Base-by-base conservation (phyloP, 768 basidiomycete genomes). In the Steccherinum ochraceum region DNA sequence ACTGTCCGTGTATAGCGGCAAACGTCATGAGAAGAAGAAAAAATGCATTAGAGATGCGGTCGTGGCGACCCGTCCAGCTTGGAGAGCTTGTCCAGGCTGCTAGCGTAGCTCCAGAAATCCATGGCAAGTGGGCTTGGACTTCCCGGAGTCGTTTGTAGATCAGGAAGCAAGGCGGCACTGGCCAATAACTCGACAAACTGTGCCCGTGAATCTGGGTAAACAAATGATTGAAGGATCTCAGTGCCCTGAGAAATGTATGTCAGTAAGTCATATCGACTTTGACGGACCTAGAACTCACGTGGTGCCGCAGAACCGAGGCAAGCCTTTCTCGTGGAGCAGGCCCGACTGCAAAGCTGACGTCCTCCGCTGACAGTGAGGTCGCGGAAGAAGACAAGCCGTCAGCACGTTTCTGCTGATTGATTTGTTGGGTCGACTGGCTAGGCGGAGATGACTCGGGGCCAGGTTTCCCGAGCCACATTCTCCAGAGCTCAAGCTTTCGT, bases 131-230 rank as follows among this genome's bases (percentile, higher is more conserved):
- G 56, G 47, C 53, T 50, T 7, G 56, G 50, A 4, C 44, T 39
- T 21, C 63, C 61, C 30, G 65, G 51, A 27, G 56, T 54, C 7
- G 40, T 39, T 39, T 60, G 58, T 13, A 68, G 49, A 18, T 67
- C 65, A 18, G 52, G 43, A 16, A 76, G 58, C 3, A 84, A 56
- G 3, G 75, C 78, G 1, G 74, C 77, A 5, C 63, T 67, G 18
- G 64, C 68, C 7, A 89, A 57, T 19, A 88, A 67, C 46, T 73
- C 66, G n/a, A 86, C 56, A 49, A 90, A 82, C 49, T 77, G 72
- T 2, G 78, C 81, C 3, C 89, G 79, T 12, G 89, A 89, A 51
- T 89, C 85, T 1, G 89, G 89, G 59, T 77, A 91, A 40, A 88
- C 67, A 59, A 89, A 88, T 1, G 74, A 67, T 12, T 66, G 71